phyloP scores from a whole-genome alignment of 2,329 filamentous ascomycete species.

The Didymella lethalis region DNA sequence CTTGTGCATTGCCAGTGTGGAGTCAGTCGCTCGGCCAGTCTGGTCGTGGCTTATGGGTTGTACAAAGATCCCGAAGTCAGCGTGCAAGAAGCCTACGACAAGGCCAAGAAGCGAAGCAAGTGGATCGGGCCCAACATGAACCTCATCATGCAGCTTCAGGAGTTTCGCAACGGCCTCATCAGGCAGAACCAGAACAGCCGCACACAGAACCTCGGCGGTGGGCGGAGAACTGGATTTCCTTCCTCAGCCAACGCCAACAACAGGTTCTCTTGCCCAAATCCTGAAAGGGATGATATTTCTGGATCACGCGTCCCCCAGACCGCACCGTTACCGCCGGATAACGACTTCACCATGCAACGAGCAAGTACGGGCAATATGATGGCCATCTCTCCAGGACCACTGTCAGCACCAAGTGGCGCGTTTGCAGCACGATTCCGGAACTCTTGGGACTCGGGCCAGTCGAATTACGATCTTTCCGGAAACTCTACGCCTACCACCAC shows the following conservation, averaged over 20 bases:
- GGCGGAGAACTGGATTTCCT: constrained; percentile 43
- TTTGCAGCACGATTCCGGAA: constrained; percentile 50
- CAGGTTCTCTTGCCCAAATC: constrained; percentile 40
- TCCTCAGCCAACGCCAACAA: constrained; percentile 38
- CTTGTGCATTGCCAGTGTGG: constrained; percentile 87
- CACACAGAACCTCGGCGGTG: constrained; percentile 44
- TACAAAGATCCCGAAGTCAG: constrained; percentile 79
- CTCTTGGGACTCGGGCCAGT: constrained; percentile 52
- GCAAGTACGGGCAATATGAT: constrained; percentile 54
- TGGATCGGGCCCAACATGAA: constrained; percentile 96
- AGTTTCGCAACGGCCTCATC: constrained; percentile 67
- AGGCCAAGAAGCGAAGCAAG: constrained; percentile 79
- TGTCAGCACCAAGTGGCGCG: constrained; percentile 50
- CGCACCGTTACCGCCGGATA: constrained; percentile 55
- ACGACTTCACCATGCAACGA: constrained; percentile 56
- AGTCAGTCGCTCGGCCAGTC: constrained; percentile 81
- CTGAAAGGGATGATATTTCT: constrained; percentile 40
- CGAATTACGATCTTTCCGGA: constrained; percentile 44
- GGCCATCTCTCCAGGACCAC: constrained; percentile 53
- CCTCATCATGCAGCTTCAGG: constrained; percentile 86
- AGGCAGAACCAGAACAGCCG: constrained; percentile 44
- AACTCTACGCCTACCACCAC: constrained; percentile 39
- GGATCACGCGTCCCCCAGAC: constrained; percentile 49
- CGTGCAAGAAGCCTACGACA: constrained; percentile 84
- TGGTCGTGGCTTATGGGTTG: constrained; percentile 86